phyloP scores from a whole-genome alignment of 2,329 filamentous ascomycete species.

The Calonectria pauciramosa region DNA sequence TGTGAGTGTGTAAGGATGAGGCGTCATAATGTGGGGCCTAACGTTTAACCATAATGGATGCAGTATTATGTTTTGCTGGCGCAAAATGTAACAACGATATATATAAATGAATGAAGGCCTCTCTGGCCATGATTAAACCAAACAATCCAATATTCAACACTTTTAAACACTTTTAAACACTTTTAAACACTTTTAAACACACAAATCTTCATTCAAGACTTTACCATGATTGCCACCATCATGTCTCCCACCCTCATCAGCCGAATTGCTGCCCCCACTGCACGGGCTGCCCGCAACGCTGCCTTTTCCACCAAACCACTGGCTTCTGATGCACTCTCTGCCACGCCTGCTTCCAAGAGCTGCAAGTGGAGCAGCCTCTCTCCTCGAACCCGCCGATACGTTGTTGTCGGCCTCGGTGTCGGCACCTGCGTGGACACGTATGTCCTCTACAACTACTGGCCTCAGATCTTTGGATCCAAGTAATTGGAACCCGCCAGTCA shows the following conservation, averaged over 20 bases:
- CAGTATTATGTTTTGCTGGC: background rate
- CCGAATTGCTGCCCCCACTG: slow-evolving; percentile 34
- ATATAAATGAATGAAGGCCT: background rate
- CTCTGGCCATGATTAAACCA: background rate
- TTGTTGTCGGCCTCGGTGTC: slow-evolving; percentile 35
- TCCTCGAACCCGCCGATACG: slow-evolving; percentile 44
- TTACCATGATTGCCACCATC: background rate
- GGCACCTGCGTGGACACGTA: slow-evolving; percentile 42
- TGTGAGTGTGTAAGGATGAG: background rate
- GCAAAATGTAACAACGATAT: background rate
- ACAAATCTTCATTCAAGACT: background rate
- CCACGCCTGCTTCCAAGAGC: slow-evolving; percentile 4
- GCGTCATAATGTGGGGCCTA: background rate
- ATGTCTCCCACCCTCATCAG: slow-evolving; percentile 37
- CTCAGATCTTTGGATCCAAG: slow-evolving; percentile 34
- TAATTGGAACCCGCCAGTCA: background rate
- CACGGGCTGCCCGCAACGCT: slow-evolving; percentile 29
- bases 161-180: background rate
- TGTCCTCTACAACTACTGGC: slow-evolving; percentile 47
- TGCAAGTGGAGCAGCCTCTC: slow-evolving; percentile 48
- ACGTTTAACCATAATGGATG: slow-evolving; percentile 26
- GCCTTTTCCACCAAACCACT: slow-evolving; percentile 42
- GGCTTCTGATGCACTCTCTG: slow-evolving; percentile 4
- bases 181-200: background rate
- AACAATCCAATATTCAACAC: background rate